Evolutionary conservation across 2,329 filamentous ascomycete genomes (phyloP).

Genomic region (Fusarium transvaalense): DNA sequence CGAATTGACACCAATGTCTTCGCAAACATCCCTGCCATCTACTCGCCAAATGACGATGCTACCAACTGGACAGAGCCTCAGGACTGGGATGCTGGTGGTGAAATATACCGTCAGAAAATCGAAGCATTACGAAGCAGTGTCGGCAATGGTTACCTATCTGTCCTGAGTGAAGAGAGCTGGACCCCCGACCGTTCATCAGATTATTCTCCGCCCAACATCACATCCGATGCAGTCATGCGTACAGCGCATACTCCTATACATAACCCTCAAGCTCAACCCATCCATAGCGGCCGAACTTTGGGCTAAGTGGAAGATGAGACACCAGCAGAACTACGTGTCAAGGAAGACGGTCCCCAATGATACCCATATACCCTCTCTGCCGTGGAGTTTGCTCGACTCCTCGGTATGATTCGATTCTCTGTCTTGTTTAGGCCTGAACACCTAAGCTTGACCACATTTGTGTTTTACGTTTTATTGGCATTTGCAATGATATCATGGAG

Average conservation of each 20-base stretch:
- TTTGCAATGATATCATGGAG: slow-evolving; percentile 50
- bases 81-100: slow-evolving; percentile 77
- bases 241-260: slow-evolving; percentile 51
- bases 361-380: slow-evolving; percentile 48
- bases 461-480: slow-evolving; percentile 42
- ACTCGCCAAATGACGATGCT: slow-evolving; percentile 27
- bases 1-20: slow-evolving; percentile 46
- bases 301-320: slow-evolving; percentile 53
- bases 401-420: slow-evolving; percentile 41
- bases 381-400: slow-evolving; percentile 28
- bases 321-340: slow-evolving; percentile 27
- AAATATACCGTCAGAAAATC: slow-evolving; percentile 88
- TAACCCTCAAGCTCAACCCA: slow-evolving; percentile 58
- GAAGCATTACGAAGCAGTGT: slow-evolving; percentile 87
- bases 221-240: slow-evolving; percentile 48
- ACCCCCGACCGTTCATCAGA: slow-evolving; percentile 47
- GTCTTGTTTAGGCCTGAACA: slow-evolving; percentile 34
- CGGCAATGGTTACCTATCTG: slow-evolving; percentile 88
- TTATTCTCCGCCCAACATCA: slow-evolving; percentile 41
- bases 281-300: slow-evolving; percentile 66
- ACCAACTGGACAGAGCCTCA: slow-evolving; percentile 58
- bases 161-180: slow-evolving; percentile 82
- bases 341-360: slow-evolving; percentile 48
- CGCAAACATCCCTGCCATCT: slow-evolving; percentile 35
- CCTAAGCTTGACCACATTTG: slow-evolving; percentile 29